Evolutionary conservation across 805 yeast species (phyloP).

Genomic region (Cyberlindnera meyerae): DNA sequence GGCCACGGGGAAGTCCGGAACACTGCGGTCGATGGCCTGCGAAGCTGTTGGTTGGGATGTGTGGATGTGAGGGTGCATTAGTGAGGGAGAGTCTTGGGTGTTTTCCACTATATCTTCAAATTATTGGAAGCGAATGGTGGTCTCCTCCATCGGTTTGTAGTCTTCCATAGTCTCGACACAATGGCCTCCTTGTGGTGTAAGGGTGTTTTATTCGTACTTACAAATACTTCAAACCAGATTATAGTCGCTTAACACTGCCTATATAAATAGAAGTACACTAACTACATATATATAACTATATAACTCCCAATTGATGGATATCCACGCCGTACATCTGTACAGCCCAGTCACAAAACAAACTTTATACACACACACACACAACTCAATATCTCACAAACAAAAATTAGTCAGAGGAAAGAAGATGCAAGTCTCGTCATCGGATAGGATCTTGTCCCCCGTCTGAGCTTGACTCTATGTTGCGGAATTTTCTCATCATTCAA

Average conservation of each 20-base stretch:
- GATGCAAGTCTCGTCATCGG: conserved; percentile 68
- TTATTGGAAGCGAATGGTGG: too few species aligned
- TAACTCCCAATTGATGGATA: conserved; percentile 8
- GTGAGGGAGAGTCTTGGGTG: too few species aligned
- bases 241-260: too few species aligned
- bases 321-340: conserved; percentile 21
- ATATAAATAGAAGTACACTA: too few species aligned
- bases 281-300: too few species aligned
- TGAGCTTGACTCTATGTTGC: conserved; percentile 92
- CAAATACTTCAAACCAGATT: too few species aligned
- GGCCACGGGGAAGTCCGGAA: conserved; percentile 79
- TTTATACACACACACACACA: too few species aligned
- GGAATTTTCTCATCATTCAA: conserved; percentile 66
- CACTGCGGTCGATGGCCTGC: conserved; percentile 73
- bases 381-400: neutral
- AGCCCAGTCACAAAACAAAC: conserved; percentile 1
- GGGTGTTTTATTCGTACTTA: too few species aligned
- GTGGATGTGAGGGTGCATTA: conserved; percentile 31
- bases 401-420: conserved; percentile 18
- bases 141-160: too few species aligned
- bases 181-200: too few species aligned
- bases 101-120: too few species aligned
- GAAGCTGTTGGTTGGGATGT: conserved; percentile 68
- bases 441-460: conserved; percentile 41
- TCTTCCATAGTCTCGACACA: too few species aligned